Percentiles rank a stretch among this genome's conserved stretches.
Conservation (phyloP, 2,329 filamentous ascomycete species). For the Basipetospora chlamydospora region DNA sequence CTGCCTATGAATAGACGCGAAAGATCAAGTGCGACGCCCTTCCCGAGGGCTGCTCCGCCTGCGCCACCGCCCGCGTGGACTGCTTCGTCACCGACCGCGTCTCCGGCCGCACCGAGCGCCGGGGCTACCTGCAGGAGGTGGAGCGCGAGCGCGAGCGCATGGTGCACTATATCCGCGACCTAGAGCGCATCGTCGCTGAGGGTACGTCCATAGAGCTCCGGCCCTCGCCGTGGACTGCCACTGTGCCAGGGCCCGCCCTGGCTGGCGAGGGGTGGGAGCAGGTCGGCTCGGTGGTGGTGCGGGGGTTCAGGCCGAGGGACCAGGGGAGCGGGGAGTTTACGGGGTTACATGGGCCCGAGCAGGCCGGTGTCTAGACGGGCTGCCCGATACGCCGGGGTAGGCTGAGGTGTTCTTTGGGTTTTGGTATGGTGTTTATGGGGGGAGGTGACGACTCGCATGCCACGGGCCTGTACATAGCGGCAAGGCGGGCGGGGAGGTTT, state of each 20-base stretch:
- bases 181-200: conserved; percentile 50
- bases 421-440: background rate
- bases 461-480: no score
- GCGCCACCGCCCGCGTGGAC: conserved; percentile 58
- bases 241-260: background rate
- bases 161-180: conserved; percentile 49
- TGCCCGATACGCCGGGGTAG: background rate
- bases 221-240: conserved; percentile 2
- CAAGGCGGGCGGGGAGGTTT: no score
- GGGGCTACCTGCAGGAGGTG: conserved; percentile 64
- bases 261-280: conserved; percentile 2
- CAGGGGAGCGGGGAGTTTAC: background rate
- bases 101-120: conserved; percentile 62
- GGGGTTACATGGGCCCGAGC: background rate
- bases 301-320: background rate
- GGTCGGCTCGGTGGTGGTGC: conserved; percentile 1
- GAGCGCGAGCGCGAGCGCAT: conserved; percentile 59
- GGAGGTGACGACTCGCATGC: no score
- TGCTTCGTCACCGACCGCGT: conserved; percentile 81
- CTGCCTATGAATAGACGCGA: conserved; percentile 58
- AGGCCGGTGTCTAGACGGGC: background rate
- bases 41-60: conserved; percentile 70
- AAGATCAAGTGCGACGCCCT: conserved; percentile 80
- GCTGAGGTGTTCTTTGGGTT: background rate
- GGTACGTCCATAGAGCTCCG: conserved; percentile 41